Base-by-base conservation (phyloP, 2,329 filamentous ascomycete genomes). In the Aspergillus persii region DNA sequence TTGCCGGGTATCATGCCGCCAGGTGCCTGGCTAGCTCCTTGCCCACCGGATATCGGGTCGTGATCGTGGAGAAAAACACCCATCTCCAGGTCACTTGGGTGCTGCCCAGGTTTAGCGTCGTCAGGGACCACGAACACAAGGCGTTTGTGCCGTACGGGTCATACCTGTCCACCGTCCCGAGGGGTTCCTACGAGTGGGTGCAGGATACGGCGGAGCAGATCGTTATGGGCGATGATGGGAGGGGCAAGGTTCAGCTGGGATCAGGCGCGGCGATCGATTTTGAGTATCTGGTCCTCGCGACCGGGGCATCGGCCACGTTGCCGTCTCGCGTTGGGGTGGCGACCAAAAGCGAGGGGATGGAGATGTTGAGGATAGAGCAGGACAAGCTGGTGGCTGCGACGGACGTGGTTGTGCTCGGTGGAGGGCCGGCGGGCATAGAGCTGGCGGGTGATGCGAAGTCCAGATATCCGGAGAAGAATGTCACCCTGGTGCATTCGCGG, bases 11-110 rank as follows among this genome's bases (percentile, higher is more conserved):
- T 60, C 76, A 81, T 49, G 77, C 79, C 5, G 80, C 80, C 0
- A 75, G 76, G n/a, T 71, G 77, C 8, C 77, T 87, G 4, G 75
- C 80, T n/a, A 71, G 76, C 26, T 74, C 77, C 4, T 69, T 87
- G 0, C 81, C 84, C 0, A 76, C 78, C 0, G 72, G 79, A 36
- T 85, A 81, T 68, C 77, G 78, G 3, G 79, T 86, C 3, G 73
- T 87, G 0, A 73, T 88, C 3, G 68, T 88, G 30, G 86, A 89
- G 69, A 83, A 81, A 50, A 84, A 85, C 67, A 81, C 79, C 3
- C 85, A 87, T 69, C 85, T 87, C 69, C 81, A 87, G 62, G 86
- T 84, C 65, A 82, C 83, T 0, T 88, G 84, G 79, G 79, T 82
- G 11, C 79, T 88, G 41, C 86, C 86, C 0, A 79, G 86, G 3